Conservation (phyloP, 2,329 filamentous ascomycete genomes). For the Raffaelea ambrosiae region DNA sequence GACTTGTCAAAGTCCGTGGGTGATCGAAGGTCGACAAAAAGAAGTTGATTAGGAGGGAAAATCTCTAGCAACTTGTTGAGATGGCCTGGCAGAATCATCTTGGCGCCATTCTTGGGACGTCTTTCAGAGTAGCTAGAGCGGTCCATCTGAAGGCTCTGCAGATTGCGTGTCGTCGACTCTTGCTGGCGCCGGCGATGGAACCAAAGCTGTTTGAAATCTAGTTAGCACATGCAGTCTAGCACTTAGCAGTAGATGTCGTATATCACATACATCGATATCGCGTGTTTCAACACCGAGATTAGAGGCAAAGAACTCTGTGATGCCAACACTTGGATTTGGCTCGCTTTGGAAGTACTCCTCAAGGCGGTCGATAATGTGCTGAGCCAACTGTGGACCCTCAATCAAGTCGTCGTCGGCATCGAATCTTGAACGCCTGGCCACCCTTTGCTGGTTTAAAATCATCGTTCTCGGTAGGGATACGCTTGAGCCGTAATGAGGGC, state of each 20-base stretch:
- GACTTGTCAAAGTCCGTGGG: constrained; percentile 37
- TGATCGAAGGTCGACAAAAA: constrained; percentile 43
- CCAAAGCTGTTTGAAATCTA: constrained; percentile 26
- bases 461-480: constrained; percentile 21
- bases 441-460: constrained; percentile 37
- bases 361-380: constrained; percentile 39
- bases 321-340: constrained; percentile 37
- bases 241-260: too few relatives aligned
- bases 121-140: constrained; percentile 18
- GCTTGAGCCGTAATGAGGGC: not conserved
- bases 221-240: too few relatives aligned
- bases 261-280: constrained; percentile 30
- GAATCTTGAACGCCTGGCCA: constrained; percentile 29
- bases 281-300: constrained; percentile 42
- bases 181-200: constrained; percentile 45
- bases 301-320: constrained; percentile 45
- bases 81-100: constrained; percentile 43
- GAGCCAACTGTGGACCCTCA: constrained; percentile 36
- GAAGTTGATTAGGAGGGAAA: constrained; percentile 32
- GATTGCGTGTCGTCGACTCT: constrained; percentile 34
- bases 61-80: constrained; percentile 43
- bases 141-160: constrained; percentile 34
- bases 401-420: constrained; percentile 24
- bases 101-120: constrained; percentile 19
- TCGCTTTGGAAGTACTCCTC: constrained; percentile 44